These are phyloP conservation scores for Panus rudis DNA, from an alignment of 768 basidiomycete genomes.

Conservation along the genomic window DNA sequence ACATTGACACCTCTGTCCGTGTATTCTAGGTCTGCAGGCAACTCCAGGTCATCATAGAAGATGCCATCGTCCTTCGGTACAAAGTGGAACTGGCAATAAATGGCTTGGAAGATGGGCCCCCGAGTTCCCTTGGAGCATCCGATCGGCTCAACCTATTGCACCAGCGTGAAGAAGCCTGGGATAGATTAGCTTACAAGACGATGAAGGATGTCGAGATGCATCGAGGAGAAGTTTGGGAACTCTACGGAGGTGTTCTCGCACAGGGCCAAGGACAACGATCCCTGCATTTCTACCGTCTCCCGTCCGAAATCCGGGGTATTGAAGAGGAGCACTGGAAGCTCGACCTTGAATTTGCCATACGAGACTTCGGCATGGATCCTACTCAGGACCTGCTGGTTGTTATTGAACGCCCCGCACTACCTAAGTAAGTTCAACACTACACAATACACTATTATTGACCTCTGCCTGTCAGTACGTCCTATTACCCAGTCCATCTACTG, in stretches of 20 bases:
- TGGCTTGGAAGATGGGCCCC: constrained; percentile 35
- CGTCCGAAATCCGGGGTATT: constrained; percentile 43
- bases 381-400: constrained; percentile 57
- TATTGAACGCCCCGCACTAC: constrained; percentile 27
- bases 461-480: constrained; percentile 12
- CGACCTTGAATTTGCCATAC: constrained; percentile 28
- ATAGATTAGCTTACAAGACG: constrained; percentile 7
- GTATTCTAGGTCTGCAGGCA: constrained; percentile 10
- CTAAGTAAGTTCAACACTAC: constrained; percentile 3
- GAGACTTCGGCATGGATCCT: constrained; percentile 63
- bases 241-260: constrained; percentile 51
- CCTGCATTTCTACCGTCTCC: constrained; percentile 41
- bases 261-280: constrained; percentile 27
- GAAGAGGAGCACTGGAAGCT: constrained; percentile 39
- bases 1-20: background rate
- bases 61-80: constrained; percentile 16
- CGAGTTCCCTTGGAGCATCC: constrained; percentile 19
- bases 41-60: constrained; percentile 10
- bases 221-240: constrained; percentile 44
- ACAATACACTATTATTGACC: constrained; percentile 8
- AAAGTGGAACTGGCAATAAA: constrained; percentile 30
- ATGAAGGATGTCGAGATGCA: constrained; percentile 30
- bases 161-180: constrained; percentile 17
- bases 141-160: constrained; percentile 34
- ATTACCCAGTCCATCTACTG: constrained; percentile 36